Percentiles rank a stretch among this genome's conserved stretches.
phyloP scores from a whole-genome alignment of 2,329 filamentous ascomycete species.

The Ophiosphaerella narmari region DNA sequence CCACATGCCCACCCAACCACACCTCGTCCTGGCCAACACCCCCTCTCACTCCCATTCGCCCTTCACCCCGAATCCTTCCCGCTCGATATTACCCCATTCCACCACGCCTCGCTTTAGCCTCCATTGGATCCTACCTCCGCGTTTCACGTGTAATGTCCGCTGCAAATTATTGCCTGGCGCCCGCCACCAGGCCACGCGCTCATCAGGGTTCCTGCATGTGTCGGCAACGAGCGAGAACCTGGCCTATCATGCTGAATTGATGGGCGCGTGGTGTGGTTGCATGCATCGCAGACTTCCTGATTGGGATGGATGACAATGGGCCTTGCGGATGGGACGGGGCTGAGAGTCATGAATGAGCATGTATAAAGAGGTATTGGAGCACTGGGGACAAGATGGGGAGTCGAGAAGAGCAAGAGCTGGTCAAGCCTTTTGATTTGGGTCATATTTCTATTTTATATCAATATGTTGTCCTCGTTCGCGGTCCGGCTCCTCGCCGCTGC shows the following conservation, averaged over 20 bases:
- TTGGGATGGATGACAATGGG: neutral
- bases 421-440: neutral
- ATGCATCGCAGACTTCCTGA: slow-evolving; percentile 6
- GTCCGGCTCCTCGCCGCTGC: slow-evolving; percentile 28
- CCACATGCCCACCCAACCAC: slow-evolving; percentile 13
- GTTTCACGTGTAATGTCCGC: slow-evolving; percentile 2
- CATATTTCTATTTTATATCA: neutral
- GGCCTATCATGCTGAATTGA: slow-evolving; percentile 7
- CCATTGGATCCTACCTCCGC: slow-evolving; percentile 9
- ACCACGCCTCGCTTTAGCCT: slow-evolving; percentile 8
- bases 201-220: neutral
- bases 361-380: neutral
- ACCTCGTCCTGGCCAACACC: slow-evolving; percentile 6
- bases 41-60: slow-evolving; percentile 9
- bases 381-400: neutral
- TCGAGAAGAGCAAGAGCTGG: neutral
- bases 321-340: too few species aligned
- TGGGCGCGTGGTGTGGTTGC: slow-evolving; percentile 1
- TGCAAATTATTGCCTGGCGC: neutral
- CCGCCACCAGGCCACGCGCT: too few species aligned
- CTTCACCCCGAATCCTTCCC: neutral
- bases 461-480: slow-evolving; percentile 12
- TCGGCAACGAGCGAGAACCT: neutral
- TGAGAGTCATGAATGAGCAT: neutral
- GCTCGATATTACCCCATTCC: slow-evolving; percentile 3